These are phyloP conservation scores for Wickerhamomyces strasburgensis DNA, from an alignment of 805 yeast species.

Conservation along the genomic window DNA sequence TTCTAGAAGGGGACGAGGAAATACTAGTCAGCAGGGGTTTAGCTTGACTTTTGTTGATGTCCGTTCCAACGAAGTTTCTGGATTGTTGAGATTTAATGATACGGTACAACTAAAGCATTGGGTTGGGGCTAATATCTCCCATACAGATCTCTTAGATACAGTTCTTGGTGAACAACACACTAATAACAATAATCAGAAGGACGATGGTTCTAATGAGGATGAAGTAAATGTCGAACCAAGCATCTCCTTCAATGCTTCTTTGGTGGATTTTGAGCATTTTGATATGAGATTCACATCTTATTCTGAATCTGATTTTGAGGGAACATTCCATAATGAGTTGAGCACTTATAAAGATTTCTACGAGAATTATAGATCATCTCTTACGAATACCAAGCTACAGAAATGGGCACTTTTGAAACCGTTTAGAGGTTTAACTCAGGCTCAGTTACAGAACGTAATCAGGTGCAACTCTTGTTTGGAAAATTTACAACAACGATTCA, in stretches of 20 bases:
- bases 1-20: no score
- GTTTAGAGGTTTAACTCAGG: slow-evolving; percentile 11
- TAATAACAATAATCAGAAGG: no score
- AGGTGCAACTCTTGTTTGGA: slow-evolving; percentile 18
- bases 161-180: no score
- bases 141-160: background rate
- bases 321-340: background rate
- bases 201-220: no score
- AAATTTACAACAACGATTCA: slow-evolving; percentile 11
- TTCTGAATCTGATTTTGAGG: slow-evolving; percentile 1
- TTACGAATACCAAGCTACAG: slow-evolving; percentile 12
- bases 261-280: slow-evolving; percentile 19
- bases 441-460: slow-evolving; percentile 3
- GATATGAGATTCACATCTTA: slow-evolving; percentile 14
- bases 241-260: slow-evolving; percentile 10
- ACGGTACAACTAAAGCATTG: slow-evolving; percentile 5
- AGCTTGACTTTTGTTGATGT: slow-evolving; percentile 8
- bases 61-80: slow-evolving; percentile 3
- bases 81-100: slow-evolving; percentile 9
- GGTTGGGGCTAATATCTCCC: slow-evolving; percentile 4
- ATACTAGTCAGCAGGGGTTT: no score
- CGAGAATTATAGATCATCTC: slow-evolving; percentile 5
- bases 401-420: slow-evolving; percentile 21
- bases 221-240: background rate
- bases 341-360: slow-evolving; percentile 4